These are phyloP conservation scores for Trichoderma sp. DNA, from an alignment of 2,329 filamentous ascomycete species.

Conservation along the genomic window DNA sequence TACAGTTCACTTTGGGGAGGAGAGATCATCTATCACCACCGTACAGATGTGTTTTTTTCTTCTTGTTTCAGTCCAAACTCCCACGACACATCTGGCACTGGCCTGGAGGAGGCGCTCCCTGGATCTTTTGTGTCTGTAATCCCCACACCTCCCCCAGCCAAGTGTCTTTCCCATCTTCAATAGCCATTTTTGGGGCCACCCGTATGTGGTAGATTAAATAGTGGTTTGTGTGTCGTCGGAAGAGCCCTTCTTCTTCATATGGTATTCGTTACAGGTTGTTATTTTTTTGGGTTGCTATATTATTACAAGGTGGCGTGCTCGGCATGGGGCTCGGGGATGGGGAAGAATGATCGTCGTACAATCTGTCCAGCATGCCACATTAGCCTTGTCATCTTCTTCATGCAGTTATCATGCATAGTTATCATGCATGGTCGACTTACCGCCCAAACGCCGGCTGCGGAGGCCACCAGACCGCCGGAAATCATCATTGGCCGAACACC, in stretches of 20 bases:
- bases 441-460: conserved; percentile 82
- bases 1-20: conserved; percentile 50
- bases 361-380: conserved; percentile 28
- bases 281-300: not conserved
- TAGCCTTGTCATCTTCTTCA: conserved; percentile 17
- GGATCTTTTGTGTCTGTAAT: not conserved
- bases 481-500: conserved; percentile 91
- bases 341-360: conserved; percentile 43
- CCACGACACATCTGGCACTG: conserved; percentile 20
- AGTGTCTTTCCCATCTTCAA: not conserved
- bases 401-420: not conserved
- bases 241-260: conserved; percentile 1
- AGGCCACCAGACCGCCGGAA: conserved; percentile 83
- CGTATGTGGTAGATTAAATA: conserved; percentile 16
- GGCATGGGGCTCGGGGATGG: conserved; percentile 33
- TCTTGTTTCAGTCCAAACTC: conserved; percentile 19
- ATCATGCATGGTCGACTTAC: conserved; percentile 55
- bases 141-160: not conserved
- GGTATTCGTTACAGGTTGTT: conserved; percentile 13
- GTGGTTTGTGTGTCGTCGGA: not conserved
- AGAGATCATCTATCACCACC: conserved; percentile 50
- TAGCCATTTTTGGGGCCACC: not conserved
- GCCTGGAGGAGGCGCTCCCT: not conserved
- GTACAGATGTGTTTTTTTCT: not conserved
- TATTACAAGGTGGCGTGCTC: conserved; percentile 15